Evolutionary conservation across 1,139 yeast species (phyloP).

Genomic region (Candida smagusa): DNA sequence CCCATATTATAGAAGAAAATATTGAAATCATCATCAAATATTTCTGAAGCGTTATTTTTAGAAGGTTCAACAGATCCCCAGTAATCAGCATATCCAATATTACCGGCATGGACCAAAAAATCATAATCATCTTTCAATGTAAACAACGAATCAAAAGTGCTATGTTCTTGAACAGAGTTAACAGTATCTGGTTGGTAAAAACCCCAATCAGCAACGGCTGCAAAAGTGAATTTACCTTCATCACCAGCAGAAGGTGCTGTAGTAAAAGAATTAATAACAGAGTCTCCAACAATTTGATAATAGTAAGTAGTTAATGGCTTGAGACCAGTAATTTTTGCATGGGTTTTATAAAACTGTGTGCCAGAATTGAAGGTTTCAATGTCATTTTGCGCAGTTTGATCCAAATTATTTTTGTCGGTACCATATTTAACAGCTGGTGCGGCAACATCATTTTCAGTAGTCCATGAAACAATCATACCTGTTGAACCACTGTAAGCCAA

Average conservation of each 20-base stretch:
- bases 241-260: conserved; percentile 2
- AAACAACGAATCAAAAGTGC: conserved; percentile 3
- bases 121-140: conserved; percentile 2
- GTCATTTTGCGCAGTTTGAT: conserved; percentile 2
- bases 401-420: conserved; percentile 2
- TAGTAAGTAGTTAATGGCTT: conserved; percentile 5
- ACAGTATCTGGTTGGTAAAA: conserved; percentile 3
- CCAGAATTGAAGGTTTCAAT: conserved; percentile 4
- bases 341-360: conserved; percentile 2
- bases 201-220: conserved; percentile 6
- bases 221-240: conserved; percentile 3
- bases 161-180: conserved; percentile 1
- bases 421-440: conserved; percentile 4
- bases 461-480: conserved; percentile 7
- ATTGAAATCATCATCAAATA: too few relatives aligned
- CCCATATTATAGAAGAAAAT: too few relatives aligned
- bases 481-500: conserved; percentile 3
- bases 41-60: conserved; percentile 3
- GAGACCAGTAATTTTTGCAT: conserved; percentile 5
- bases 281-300: conserved; percentile 2
- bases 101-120: conserved; percentile 6
- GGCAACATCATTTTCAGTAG: conserved; percentile 1
- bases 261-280: conserved; percentile 1
- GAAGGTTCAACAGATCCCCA: conserved; percentile 4
- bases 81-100: conserved; percentile 6